Percentiles rank a stretch among this genome's conserved stretches.
These are phyloP conservation scores for Diaporthe aspalathi DNA, from an alignment of 2,329 filamentous ascomycete species.

Conservation along the genomic window DNA sequence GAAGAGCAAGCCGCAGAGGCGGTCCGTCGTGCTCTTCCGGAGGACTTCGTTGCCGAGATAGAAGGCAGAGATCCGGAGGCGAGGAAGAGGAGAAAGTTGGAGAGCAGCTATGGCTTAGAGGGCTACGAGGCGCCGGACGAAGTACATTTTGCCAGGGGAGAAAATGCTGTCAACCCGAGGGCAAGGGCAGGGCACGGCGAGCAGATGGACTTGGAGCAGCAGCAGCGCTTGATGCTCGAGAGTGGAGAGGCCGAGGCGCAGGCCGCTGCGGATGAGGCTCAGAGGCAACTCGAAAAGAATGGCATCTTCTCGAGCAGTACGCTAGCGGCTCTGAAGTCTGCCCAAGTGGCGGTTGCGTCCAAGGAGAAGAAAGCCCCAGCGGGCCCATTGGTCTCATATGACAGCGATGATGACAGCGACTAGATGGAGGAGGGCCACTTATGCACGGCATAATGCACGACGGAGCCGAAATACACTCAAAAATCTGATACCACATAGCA, in stretches of 20 bases:
- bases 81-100: constrained; percentile 87
- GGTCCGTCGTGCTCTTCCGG: constrained; percentile 86
- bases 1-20: constrained; percentile 98
- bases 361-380: constrained; percentile 65
- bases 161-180: constrained; percentile 71
- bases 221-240: constrained; percentile 69
- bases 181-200: constrained; percentile 68
- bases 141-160: constrained; percentile 88
- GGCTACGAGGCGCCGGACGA: constrained; percentile 96
- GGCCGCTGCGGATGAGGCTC: constrained; percentile 52
- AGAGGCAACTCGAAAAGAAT: constrained; percentile 53
- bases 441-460: background rate
- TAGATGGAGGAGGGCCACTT: background rate
- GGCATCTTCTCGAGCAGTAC: constrained; percentile 88
- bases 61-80: constrained; percentile 91
- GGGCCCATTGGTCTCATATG: constrained; percentile 88
- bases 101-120: constrained; percentile 87
- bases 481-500: constrained; percentile 13
- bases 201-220: constrained; percentile 61
- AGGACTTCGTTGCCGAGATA: constrained; percentile 91
- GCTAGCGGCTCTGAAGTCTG: constrained; percentile 78
- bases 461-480: background rate
- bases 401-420: constrained; percentile 74
- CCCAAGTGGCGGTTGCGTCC: constrained; percentile 64
- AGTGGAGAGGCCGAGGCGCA: constrained; percentile 60